phyloP scores from a whole-genome alignment of 2,329 filamentous ascomycete species.

The Colletotrichum lindemuthianum region DNA sequence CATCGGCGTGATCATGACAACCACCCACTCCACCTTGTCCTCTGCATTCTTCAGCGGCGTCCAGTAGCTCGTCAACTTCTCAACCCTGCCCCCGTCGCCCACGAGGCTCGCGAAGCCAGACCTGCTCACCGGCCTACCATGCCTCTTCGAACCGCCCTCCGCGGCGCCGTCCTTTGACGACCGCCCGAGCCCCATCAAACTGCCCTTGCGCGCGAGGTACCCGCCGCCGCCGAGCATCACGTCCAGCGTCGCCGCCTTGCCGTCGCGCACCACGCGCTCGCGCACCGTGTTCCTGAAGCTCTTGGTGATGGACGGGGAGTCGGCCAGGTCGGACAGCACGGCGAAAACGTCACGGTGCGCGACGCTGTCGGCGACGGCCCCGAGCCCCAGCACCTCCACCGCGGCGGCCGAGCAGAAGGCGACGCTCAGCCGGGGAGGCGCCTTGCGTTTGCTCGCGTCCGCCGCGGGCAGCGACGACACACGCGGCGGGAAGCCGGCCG shows the following conservation, averaged over 20 bases:
- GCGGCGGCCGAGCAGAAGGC: slow-evolving; percentile 58
- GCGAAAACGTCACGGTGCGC: slow-evolving; percentile 63
- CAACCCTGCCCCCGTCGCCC: slow-evolving; percentile 21
- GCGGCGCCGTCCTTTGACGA: slow-evolving; percentile 23
- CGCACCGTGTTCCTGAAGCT: slow-evolving; percentile 57
- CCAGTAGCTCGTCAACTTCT: slow-evolving; percentile 35
- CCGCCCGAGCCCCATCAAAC: slow-evolving; percentile 30
- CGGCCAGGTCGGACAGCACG: slow-evolving; percentile 59
- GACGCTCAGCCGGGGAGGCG: slow-evolving; percentile 49
- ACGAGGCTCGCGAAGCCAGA: slow-evolving; percentile 33
- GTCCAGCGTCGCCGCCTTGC: slow-evolving; percentile 47
- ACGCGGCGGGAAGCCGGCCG: slow-evolving; percentile 35
- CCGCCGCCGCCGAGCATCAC: slow-evolving; percentile 36
- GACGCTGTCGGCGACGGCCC: slow-evolving; percentile 44
- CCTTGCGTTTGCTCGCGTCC: slow-evolving; percentile 40
- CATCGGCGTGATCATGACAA: slow-evolving; percentile 33
- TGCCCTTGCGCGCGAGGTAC: slow-evolving; percentile 31
- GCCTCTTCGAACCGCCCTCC: slow-evolving; percentile 22
- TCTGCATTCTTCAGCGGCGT: slow-evolving; percentile 35
- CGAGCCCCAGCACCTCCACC: slow-evolving; percentile 56
- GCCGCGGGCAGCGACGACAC: slow-evolving; percentile 30
- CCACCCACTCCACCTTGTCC: slow-evolving; percentile 34
- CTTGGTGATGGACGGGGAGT: slow-evolving; percentile 54
- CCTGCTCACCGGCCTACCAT: slow-evolving; percentile 20
- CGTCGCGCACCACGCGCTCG: slow-evolving; percentile 48